These are phyloP conservation scores for Jasminum sambac DNA, from an alignment of 257 asterid genomes.

Conservation along the genomic window DNA sequence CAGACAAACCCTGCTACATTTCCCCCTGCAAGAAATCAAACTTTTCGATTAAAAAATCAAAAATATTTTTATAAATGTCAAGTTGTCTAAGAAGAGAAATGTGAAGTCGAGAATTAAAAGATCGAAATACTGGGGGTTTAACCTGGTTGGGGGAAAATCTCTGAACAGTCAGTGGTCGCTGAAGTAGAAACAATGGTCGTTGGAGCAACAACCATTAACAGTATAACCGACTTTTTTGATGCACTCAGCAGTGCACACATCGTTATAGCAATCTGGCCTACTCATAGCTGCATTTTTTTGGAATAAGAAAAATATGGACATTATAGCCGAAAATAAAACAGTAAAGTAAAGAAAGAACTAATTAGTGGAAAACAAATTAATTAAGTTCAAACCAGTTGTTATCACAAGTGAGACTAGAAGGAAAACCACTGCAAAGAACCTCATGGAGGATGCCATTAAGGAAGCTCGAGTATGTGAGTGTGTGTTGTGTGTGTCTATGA, in stretches of 20 bases:
- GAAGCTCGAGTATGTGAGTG: neutral
- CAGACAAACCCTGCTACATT: no score
- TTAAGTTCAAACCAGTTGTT: neutral
- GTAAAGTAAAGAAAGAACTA: no score
- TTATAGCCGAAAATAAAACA: neutral
- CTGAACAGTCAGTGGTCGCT: neutral
- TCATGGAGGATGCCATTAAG: neutral
- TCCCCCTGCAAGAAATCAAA: no score
- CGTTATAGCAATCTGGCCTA: neutral
- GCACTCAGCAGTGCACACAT: slow-evolving; percentile 1
- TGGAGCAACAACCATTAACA: neutral
- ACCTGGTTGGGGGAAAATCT: neutral
- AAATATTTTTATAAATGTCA: no score
- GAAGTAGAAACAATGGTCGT: neutral
- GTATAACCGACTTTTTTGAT: neutral
- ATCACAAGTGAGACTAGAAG: neutral
- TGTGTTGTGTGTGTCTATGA: neutral
- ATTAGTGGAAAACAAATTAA: no score
- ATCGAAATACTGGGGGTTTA: neutral
- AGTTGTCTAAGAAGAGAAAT: no score
- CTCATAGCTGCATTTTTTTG: neutral
- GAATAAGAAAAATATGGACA: neutral
- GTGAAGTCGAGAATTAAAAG: no score
- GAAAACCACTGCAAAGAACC: neutral
- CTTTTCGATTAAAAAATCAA: no score